Evolutionary conservation across 2,329 filamentous ascomycete genomes (phyloP), one percentile per base, ranked within the genome.

Genomic region (Botrytis medusae): DNA sequence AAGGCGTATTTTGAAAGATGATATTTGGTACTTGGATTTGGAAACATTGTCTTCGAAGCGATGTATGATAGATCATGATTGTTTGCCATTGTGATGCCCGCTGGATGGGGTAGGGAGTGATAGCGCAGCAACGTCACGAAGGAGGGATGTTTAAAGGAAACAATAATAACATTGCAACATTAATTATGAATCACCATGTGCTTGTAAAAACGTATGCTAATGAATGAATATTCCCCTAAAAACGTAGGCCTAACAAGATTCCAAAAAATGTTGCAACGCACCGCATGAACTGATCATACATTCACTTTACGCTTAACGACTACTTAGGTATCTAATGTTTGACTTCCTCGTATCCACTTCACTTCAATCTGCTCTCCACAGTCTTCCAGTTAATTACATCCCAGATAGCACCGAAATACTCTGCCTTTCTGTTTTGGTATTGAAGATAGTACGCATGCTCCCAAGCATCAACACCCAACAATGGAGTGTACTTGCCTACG

Each of bases 401-500:
- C 95, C 95, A 97, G 82, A 97, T 92, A 74, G 93, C 93, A 80
- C 89, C 89, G 84, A 97, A 97, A 87, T 97, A 97, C 86, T 97
- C 94, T 73, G 92, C 94, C 90, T 97, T 97, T 84, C 94, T 91
- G 88, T 97, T 97, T 89, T 97, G 89, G 86, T 97, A 97, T 86
- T 97, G 93, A 75, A 97, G 87, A 85, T 97, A 97, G 87, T 97
- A 97, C 70, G 94, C 94, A 84, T 97, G 94, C 87, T 97, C 94
- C 94, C 94, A 97, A 72, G 94, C 95, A 85, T 98, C 95, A 80
- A 98, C 92, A 73, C 95, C 95, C 64, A 98, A 85, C 67, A 98
- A 86, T 54, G 95, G 95, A 80, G 90, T 87, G 82, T 92, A 93
- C 82, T 92, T 92, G 68, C 94, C 94, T 22, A 94, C 88, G 44